Percentiles rank a stretch among this genome's conserved stretches.
phyloP scores from a whole-genome alignment of 2,329 filamentous ascomycete species.

The Myriosclerotinia curreyana region DNA sequence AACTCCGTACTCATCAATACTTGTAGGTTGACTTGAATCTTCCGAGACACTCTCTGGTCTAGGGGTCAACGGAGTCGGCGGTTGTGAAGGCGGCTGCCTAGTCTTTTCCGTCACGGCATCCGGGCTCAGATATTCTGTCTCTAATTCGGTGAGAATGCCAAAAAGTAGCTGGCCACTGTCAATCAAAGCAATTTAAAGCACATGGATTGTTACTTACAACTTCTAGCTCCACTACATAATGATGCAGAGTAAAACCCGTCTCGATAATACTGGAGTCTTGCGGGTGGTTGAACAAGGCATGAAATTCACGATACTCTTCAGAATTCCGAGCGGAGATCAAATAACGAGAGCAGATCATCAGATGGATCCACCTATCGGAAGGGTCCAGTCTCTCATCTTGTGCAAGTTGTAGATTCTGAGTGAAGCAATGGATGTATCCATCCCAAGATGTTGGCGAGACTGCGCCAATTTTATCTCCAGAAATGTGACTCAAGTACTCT shows the following conservation, averaged over 20 bases:
- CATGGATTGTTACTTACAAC: not conserved
- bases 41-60: constrained; percentile 3
- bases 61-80: not conserved
- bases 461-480: not conserved
- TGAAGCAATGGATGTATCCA: constrained; percentile 15
- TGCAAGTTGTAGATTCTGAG: constrained; percentile 5
- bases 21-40: not conserved
- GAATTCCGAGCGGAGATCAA: constrained; percentile 12
- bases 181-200: not conserved
- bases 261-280: not conserved
- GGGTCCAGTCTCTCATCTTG: not conserved
- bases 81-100: not conserved
- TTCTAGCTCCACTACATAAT: constrained; percentile 17
- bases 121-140: constrained; percentile 13
- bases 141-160: constrained; percentile 1
- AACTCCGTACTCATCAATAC: constrained; percentile 2
- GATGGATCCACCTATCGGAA: constrained; percentile 13
- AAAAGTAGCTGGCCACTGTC: constrained; percentile 9
- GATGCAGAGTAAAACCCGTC: constrained; percentile 10
- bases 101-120: not conserved
- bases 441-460: not conserved
- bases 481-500: constrained; percentile 4
- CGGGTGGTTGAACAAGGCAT: not conserved
- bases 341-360: constrained; percentile 17
- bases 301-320: constrained; percentile 5